These are phyloP conservation scores for Auriscalpium microsporum DNA, from an alignment of 768 basidiomycete genomes.

Conservation along the genomic window DNA sequence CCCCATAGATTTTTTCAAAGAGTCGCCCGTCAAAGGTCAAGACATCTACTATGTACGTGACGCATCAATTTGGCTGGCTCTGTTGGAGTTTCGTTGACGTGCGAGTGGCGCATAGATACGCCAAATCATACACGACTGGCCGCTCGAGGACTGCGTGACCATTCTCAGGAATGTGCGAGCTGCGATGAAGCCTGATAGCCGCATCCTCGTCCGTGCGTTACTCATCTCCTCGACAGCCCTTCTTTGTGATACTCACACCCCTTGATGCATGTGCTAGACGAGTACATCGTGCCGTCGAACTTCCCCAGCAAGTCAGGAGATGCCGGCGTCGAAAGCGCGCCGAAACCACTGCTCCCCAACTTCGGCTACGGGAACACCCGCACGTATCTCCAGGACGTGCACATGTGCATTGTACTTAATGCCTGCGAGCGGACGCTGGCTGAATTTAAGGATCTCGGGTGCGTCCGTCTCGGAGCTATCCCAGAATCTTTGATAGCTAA, in stretches of 20 bases:
- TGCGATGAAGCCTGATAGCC: conserved; percentile 27
- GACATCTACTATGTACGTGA: conserved; percentile 33
- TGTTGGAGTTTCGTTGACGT: background rate
- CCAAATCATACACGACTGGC: conserved; percentile 36
- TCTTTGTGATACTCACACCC: background rate
- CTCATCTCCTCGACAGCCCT: background rate
- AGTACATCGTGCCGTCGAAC: background rate
- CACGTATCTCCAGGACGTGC: conserved; percentile 36
- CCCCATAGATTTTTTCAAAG: conserved; percentile 31
- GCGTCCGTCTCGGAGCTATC: background rate
- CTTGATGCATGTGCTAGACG: background rate
- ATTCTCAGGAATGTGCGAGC: conserved; percentile 30
- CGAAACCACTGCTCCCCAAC: conserved; percentile 39
- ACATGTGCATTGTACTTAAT: conserved; percentile 36
- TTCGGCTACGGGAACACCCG: conserved; percentile 34
- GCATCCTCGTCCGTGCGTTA: conserved; percentile 30
- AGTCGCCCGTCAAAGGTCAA: conserved; percentile 27
- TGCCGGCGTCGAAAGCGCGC: conserved; percentile 21
- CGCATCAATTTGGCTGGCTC: background rate
- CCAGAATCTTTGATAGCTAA: background rate
- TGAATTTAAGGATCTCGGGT: conserved; percentile 20
- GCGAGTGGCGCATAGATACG: conserved; percentile 21
- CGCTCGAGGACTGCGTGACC: conserved; percentile 24
- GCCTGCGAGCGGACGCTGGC: conserved; percentile 34
- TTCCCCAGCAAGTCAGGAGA: background rate